Base-by-base conservation (phyloP, 139 green algal species). In the Chlamydomonas asymmetrica region DNA sequence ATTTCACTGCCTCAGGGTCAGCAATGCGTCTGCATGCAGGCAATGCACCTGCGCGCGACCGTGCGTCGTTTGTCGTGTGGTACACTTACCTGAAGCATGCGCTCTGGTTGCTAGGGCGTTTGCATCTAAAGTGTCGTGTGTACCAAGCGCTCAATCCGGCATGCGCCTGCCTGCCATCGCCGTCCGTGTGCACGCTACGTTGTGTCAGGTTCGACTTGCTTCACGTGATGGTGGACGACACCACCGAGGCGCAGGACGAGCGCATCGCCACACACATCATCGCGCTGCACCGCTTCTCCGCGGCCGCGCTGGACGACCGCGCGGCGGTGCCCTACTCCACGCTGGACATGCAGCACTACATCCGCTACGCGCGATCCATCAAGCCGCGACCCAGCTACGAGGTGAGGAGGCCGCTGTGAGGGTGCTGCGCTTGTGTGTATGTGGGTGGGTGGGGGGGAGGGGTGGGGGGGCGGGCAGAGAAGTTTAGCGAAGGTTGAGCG, bases 161-260 rank as follows among this genome's bases (percentile, higher is more conserved):
- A 23, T 71, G 8, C 32, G 3, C 38, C 23, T 10, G 31, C n/a
- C n/a, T n/a, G n/a, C n/a, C n/a, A n/a, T n/a, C n/a, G n/a, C n/a
- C n/a, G n/a, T n/a, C n/a, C n/a, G n/a, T n/a, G n/a, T n/a, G n/a
- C n/a, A n/a, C n/a, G n/a, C n/a, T n/a, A n/a, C n/a, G n/a, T n/a
- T n/a, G n/a, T n/a, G n/a, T n/a, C 81, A 94, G 94, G 59, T 98
- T 98, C 74, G 94, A 98, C 87, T 82, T 98, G 76, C 84, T 98
- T 59, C 93, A 98, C 73, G 90, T 98, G 32, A 98, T 98, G 94
- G 80, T 97, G 37, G 94, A 98, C 74, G 93, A 97, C 83, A 92
- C 92, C 22, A 92, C 93, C 23, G 87, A 92, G 34, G 75, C 74
- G 32, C 75, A 88, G 48, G 94, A 98, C 77, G 65, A 75, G 16